These are phyloP conservation scores for Blastobotrys indianensis DNA, from an alignment of 1,139 yeast genomes.

Conservation along the genomic window DNA sequence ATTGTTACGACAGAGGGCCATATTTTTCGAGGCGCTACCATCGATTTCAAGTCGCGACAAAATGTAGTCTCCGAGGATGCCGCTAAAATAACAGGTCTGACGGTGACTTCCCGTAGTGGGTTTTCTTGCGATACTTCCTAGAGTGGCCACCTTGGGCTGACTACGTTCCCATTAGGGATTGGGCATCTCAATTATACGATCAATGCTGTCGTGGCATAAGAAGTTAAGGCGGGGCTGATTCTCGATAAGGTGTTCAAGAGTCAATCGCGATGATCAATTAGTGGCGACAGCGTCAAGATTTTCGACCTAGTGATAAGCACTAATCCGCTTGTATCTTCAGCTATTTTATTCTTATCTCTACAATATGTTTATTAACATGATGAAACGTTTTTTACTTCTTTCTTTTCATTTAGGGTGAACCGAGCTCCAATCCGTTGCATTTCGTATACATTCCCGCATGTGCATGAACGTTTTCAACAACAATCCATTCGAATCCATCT, in stretches of 20 bases:
- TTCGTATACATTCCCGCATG: neutral
- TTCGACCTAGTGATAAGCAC: constrained; percentile 1
- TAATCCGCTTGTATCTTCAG: neutral
- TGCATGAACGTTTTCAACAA: neutral
- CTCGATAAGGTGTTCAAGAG: constrained; percentile 6
- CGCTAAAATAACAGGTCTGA: neutral
- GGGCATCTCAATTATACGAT: neutral
- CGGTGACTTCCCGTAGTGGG: neutral
- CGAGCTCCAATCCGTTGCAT: neutral
- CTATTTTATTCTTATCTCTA: neutral
- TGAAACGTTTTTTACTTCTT: neutral
- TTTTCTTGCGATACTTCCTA: neutral
- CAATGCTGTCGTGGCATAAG: neutral
- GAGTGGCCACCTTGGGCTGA: neutral
- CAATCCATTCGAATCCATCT: neutral
- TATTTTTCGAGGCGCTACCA: neutral
- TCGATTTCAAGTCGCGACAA: neutral
- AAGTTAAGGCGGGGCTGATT: constrained; percentile 2
- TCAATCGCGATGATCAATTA: constrained; percentile 6
- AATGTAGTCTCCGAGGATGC: neutral
- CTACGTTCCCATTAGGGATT: neutral
- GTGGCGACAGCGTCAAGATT: neutral
- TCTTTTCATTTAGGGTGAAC: neutral
- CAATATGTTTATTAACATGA: neutral
- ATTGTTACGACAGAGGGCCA: no score